These are phyloP conservation scores for Xeromyces bisporus DNA, from an alignment of 495 filamentous ascomycete species.

Conservation along the genomic window DNA sequence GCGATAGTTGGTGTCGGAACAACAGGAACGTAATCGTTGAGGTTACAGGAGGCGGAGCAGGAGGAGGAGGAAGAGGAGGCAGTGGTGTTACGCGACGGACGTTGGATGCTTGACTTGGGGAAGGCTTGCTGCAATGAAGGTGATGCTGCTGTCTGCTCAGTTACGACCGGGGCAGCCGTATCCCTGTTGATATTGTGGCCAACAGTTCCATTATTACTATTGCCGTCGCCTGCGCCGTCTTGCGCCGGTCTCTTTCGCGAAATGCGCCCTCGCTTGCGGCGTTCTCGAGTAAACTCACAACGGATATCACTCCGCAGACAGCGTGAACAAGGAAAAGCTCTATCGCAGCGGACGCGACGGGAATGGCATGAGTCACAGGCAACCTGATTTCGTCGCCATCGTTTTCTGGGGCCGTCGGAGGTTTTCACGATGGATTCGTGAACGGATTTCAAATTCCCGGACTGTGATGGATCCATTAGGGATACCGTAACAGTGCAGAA, in stretches of 20 bases:
- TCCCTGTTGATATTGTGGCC: not conserved
- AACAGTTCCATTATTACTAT: not conserved
- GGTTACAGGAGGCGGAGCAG: too few species aligned
- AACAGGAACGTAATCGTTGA: slow-evolving; percentile 13
- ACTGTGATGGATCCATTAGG: slow-evolving; percentile 23
- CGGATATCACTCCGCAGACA: slow-evolving; percentile 26
- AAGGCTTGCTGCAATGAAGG: slow-evolving; percentile 13
- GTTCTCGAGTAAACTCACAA: slow-evolving; percentile 30
- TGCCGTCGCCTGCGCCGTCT: not conserved
- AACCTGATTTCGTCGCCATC: slow-evolving; percentile 30
- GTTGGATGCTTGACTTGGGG: slow-evolving; percentile 12
- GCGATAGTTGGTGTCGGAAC: slow-evolving; percentile 19
- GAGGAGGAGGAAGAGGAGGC: too few species aligned
- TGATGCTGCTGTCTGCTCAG: not conserved
- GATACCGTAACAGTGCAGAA: too few species aligned
- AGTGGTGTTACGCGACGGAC: slow-evolving; percentile 17
- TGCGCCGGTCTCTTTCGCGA: slow-evolving; percentile 10
- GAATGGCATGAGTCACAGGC: slow-evolving; percentile 31
- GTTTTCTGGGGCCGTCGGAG: slow-evolving; percentile 19
- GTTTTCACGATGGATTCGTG: slow-evolving; percentile 14
- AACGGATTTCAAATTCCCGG: slow-evolving; percentile 12
- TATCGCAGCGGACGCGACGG: slow-evolving; percentile 32
- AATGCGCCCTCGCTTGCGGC: slow-evolving; percentile 29
- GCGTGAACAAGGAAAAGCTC: slow-evolving; percentile 30
- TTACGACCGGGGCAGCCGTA: not conserved